phyloP scores from a whole-genome alignment of 306 rosid species.

The Dalbergia cochinchinensis region DNA sequence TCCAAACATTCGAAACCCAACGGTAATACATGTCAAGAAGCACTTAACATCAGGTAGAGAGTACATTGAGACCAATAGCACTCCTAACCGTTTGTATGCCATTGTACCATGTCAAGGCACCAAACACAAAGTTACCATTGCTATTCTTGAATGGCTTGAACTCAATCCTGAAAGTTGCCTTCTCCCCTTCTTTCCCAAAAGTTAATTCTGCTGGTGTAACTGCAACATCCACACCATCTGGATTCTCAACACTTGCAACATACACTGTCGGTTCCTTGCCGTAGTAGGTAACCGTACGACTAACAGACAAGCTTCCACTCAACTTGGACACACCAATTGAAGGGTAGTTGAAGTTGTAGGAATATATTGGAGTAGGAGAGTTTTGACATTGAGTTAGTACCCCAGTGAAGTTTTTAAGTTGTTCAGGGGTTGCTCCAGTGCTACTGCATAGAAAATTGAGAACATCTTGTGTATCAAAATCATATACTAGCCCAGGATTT shows the following conservation, averaged over 20 bases:
- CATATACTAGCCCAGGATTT: constrained; percentile 67
- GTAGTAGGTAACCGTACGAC: constrained; percentile 65
- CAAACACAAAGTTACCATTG: constrained; percentile 76
- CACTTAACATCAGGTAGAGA: constrained; percentile 45
- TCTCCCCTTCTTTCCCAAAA: constrained; percentile 56
- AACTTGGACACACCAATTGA: constrained; percentile 73
- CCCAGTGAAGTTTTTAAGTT: constrained; percentile 66
- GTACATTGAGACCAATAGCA: constrained; percentile 66
- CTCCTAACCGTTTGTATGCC: constrained; percentile 67
- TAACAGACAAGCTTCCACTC: constrained; percentile 71
- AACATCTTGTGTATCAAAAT: constrained; percentile 65
- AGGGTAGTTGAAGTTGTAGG: constrained; percentile 77
- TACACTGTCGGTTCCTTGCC: constrained; percentile 58
- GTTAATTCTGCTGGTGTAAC: constrained; percentile 53
- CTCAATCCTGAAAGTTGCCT: constrained; percentile 57
- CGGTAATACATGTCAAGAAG: neutral
- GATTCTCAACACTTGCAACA: constrained; percentile 59
- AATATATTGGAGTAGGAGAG: constrained; percentile 50
- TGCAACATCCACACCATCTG: constrained; percentile 58
- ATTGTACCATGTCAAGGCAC: constrained; percentile 74
- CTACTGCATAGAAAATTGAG: constrained; percentile 67
- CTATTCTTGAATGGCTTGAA: constrained; percentile 58
- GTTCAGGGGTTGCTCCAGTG: constrained; percentile 59
- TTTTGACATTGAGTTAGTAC: constrained; percentile 53
- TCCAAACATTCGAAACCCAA: too few relatives aligned